Conservation (phyloP, 495 filamentous ascomycete genomes). For the Tuber magnatum region DNA sequence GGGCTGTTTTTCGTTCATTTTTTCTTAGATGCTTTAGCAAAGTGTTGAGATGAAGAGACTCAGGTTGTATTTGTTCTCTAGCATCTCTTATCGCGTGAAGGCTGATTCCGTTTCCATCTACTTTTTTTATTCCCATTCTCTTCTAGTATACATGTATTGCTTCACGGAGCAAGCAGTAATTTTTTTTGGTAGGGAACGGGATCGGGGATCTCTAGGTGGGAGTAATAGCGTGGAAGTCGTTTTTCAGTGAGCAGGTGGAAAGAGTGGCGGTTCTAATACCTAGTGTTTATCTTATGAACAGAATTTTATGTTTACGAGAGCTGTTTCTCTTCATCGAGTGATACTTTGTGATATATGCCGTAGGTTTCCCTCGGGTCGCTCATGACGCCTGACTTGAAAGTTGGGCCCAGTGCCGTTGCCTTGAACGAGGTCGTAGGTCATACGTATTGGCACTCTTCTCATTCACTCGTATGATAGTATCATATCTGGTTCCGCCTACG, state of each 20-base stretch:
- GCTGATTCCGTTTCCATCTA: background rate
- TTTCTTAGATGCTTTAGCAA: background rate
- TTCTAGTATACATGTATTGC: constrained; percentile 4
- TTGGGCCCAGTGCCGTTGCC: background rate
- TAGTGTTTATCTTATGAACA: background rate
- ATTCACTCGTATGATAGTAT: background rate
- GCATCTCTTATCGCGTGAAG: background rate
- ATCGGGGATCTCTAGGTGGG: background rate
- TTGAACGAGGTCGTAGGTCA: background rate
- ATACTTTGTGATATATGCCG: background rate
- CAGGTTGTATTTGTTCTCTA: background rate
- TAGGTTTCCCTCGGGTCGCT: background rate
- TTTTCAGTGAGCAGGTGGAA: background rate
- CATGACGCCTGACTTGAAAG: background rate
- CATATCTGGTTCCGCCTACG: background rate
- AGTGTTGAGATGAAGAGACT: background rate
- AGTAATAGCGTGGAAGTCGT: background rate
- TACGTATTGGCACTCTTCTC: background rate
- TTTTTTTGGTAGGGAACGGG: background rate
- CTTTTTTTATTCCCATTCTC: background rate
- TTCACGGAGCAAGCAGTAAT: background rate
- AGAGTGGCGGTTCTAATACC: background rate
- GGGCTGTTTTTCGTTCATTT: background rate
- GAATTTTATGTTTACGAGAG: background rate
- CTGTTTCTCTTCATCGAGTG: background rate